Conservation (phyloP, 2,329 filamentous ascomycete genomes). For the Claviceps sp. region DNA sequence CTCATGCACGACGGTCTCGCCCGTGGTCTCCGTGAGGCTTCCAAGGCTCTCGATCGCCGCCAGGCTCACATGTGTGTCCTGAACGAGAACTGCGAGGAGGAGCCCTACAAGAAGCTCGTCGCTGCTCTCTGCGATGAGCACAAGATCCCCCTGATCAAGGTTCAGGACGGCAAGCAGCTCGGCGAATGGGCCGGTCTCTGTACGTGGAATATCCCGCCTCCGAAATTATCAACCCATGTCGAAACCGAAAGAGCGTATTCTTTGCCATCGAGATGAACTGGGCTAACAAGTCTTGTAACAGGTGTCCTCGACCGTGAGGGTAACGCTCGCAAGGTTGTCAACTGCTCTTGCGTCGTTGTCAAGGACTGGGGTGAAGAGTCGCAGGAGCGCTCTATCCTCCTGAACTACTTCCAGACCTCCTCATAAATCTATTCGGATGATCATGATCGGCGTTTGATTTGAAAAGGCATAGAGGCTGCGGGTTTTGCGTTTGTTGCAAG, state of each 20-base stretch:
- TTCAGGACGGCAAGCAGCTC: slow-evolving; percentile 97
- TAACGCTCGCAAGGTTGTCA: slow-evolving; percentile 99
- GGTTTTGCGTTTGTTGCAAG: slow-evolving; percentile 16
- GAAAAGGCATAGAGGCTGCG: slow-evolving; percentile 26
- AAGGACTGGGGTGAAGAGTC: slow-evolving; percentile 99
- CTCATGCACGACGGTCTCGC: slow-evolving; percentile 99
- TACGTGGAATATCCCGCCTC: slow-evolving; percentile 40
- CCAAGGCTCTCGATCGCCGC: slow-evolving; percentile 96
- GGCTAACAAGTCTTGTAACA: slow-evolving; percentile 28
- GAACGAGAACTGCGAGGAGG: slow-evolving; percentile 99
- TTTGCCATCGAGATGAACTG: background rate
- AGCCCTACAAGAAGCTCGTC: slow-evolving; percentile 99
- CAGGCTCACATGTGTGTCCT: slow-evolving; percentile 99
- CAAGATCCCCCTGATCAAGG: slow-evolving; percentile 99
- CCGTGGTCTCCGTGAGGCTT: slow-evolving; percentile 93
- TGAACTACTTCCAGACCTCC: slow-evolving; percentile 99
- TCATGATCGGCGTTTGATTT: slow-evolving; percentile 19
- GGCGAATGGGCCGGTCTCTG: slow-evolving; percentile 99
- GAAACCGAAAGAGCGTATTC: too few relatives aligned
- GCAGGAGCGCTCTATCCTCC: slow-evolving; percentile 94
- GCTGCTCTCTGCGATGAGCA: slow-evolving; percentile 98
- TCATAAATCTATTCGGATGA: slow-evolving; percentile 33
- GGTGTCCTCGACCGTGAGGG: slow-evolving; percentile 98
- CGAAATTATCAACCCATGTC: too few relatives aligned
- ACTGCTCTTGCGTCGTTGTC: slow-evolving; percentile 99